These are phyloP conservation scores for Pythium folliculosum DNA, from an alignment of 352 stramenopile genomes.

Conservation along the genomic window DNA sequence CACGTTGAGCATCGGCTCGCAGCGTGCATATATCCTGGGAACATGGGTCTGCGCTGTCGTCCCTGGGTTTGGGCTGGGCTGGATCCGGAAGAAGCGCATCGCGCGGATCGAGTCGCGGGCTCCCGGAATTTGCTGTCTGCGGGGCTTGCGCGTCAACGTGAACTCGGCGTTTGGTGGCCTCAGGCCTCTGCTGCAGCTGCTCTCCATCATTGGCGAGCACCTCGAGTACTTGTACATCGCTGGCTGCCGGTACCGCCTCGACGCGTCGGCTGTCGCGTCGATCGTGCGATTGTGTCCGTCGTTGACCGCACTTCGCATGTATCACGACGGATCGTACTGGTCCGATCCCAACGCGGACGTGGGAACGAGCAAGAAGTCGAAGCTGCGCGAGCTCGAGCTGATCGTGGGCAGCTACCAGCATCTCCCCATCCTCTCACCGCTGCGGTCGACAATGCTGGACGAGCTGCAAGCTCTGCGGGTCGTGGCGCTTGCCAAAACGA, in stretches of 20 bases:
- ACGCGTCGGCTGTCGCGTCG: background rate
- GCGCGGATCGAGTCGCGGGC: background rate
- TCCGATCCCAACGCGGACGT: background rate
- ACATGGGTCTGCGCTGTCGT: slow-evolving; percentile 4
- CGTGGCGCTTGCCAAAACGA: background rate
- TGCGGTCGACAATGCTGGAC: background rate
- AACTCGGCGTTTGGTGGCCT: slow-evolving; percentile 6
- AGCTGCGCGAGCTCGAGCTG: slow-evolving; percentile 7
- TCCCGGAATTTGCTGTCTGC: background rate
- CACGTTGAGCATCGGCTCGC: background rate
- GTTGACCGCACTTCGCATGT: background rate
- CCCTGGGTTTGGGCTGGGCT: slow-evolving; percentile 1
- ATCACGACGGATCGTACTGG: slow-evolving; percentile 11
- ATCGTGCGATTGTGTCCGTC: slow-evolving; percentile 3
- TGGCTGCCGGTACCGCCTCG: background rate
- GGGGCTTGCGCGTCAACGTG: background rate
- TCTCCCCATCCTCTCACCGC: background rate
- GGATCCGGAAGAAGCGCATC: slow-evolving; percentile 1
- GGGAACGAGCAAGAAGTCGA: background rate
- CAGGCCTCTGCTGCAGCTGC: background rate
- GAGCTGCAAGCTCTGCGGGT: background rate
- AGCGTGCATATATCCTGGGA: background rate
- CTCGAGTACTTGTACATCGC: slow-evolving; percentile 8
- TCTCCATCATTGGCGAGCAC: background rate
- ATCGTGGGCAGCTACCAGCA: slow-evolving; percentile 3